Evolutionary conservation across 495 filamentous ascomycete genomes (phyloP).

Genomic region (Cudoniella acicularis): DNA sequence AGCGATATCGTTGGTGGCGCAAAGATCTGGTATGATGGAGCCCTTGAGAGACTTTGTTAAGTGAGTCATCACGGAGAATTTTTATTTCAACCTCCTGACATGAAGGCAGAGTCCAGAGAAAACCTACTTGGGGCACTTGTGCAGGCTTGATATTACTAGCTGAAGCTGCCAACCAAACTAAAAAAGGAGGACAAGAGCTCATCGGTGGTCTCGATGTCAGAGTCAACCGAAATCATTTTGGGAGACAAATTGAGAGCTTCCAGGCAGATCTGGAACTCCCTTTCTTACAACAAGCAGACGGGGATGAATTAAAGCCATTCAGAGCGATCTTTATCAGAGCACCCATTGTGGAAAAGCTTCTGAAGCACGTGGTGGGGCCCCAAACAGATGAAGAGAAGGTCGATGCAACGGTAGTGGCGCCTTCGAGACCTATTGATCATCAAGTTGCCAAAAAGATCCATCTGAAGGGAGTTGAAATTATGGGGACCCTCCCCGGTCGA

Average conservation of each 20-base stretch:
- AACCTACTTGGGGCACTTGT: slow-evolving; percentile 94
- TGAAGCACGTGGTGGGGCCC: slow-evolving; percentile 51
- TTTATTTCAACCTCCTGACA: slow-evolving; percentile 10
- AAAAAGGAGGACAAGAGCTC: slow-evolving; percentile 87
- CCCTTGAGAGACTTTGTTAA: slow-evolving; percentile 92
- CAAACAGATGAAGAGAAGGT: slow-evolving; percentile 46
- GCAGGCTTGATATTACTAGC: slow-evolving; percentile 90
- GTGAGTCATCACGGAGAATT: slow-evolving; percentile 50
- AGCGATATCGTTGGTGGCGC: slow-evolving; percentile 85
- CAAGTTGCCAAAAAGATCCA: slow-evolving; percentile 22
- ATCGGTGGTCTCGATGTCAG: slow-evolving; percentile 89
- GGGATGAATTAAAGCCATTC: slow-evolving; percentile 48
- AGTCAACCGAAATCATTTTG: slow-evolving; percentile 94
- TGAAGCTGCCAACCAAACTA: slow-evolving; percentile 82
- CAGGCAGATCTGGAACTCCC: slow-evolving; percentile 70
- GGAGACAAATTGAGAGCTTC: slow-evolving; percentile 91
- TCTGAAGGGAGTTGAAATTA: slow-evolving; percentile 47
- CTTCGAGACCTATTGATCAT: slow-evolving; percentile 38
- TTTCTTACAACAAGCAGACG: slow-evolving; percentile 51
- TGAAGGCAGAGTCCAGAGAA: slow-evolving; percentile 53
- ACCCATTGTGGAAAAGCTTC: slow-evolving; percentile 82
- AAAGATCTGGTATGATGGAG: slow-evolving; percentile 73
- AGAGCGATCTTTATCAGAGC: slow-evolving; percentile 90
- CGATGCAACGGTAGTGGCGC: slow-evolving; percentile 65
- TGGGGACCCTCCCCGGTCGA: slow-evolving; percentile 50